These are phyloP conservation scores for Collybiopsis confluens DNA, from an alignment of 768 basidiomycete species.

Conservation along the genomic window DNA sequence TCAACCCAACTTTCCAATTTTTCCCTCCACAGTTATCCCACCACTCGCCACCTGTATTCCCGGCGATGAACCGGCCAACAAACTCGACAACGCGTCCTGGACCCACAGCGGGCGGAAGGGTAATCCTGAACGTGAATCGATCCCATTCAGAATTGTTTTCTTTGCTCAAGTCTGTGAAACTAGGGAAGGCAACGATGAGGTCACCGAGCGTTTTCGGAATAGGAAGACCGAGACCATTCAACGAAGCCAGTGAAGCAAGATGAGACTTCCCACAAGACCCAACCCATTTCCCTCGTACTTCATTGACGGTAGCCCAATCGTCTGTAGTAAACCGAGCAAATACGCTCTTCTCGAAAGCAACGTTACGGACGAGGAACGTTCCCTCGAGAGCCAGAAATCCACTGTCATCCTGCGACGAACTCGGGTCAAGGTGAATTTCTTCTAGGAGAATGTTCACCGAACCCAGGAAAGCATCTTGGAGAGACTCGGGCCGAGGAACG, in stretches of 20 bases:
- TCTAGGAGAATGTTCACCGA: not conserved
- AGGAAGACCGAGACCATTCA: not conserved
- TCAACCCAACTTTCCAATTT: constrained; percentile 80
- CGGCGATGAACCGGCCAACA: constrained; percentile 28
- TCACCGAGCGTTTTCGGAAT: constrained; percentile 24
- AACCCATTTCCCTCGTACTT: constrained; percentile 56
- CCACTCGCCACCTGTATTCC: constrained; percentile 55
- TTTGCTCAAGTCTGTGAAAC: not conserved
- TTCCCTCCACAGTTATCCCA: constrained; percentile 88
- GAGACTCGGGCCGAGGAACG: not conserved
- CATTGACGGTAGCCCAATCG: constrained; percentile 89
- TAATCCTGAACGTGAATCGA: constrained; percentile 56
- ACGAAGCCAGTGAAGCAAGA: not conserved
- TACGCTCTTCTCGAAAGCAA: constrained; percentile 84
- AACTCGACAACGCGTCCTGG: constrained; percentile 24
- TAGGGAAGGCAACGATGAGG: constrained; percentile 25
- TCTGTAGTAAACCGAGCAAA: constrained; percentile 88
- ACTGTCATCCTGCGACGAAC: not conserved
- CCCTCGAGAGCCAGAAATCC: constrained; percentile 35
- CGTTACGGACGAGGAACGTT: constrained; percentile 77
- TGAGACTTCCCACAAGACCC: constrained; percentile 1
- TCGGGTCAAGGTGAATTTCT: not conserved
- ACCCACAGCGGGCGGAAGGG: constrained; percentile 33
- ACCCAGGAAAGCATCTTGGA: not conserved
- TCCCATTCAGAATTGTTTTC: constrained; percentile 37